Evolutionary conservation across 768 basidiomycete species (phyloP).

Genomic region (Gloeopeniophorella convolvens): DNA sequence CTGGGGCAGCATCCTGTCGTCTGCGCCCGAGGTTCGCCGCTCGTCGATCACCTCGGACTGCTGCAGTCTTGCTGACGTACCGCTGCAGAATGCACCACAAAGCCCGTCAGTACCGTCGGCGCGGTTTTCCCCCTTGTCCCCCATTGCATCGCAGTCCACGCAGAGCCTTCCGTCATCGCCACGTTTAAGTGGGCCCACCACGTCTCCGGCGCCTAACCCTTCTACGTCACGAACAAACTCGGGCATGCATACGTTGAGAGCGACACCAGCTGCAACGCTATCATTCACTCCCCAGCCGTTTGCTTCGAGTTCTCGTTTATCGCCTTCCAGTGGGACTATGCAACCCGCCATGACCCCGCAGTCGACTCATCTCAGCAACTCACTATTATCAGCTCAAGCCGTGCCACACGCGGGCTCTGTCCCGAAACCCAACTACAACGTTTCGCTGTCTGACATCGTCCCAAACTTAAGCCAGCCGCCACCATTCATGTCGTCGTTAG

Average conservation of each 20-base stretch:
- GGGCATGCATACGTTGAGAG: not conserved
- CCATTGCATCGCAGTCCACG: slow-evolving; percentile 19
- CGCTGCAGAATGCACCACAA: slow-evolving; percentile 11
- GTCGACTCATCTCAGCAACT: slow-evolving; percentile 15
- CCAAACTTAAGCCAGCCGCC: not conserved
- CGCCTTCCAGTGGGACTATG: slow-evolving; percentile 3
- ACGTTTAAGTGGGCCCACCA: slow-evolving; percentile 30
- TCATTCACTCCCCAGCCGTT: slow-evolving; percentile 22
- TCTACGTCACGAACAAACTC: slow-evolving; percentile 32
- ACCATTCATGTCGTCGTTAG: slow-evolving; percentile 14
- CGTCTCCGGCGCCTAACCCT: slow-evolving; percentile 30
- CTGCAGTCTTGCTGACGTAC: no score
- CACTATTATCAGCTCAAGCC: slow-evolving; percentile 7
- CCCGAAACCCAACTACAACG: slow-evolving; percentile 53
- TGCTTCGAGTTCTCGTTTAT: slow-evolving; percentile 7
- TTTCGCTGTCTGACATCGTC: slow-evolving; percentile 32
- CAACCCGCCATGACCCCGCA: slow-evolving; percentile 24
- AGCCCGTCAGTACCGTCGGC: slow-evolving; percentile 28
- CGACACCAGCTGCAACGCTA: not conserved
- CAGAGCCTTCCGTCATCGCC: slow-evolving; percentile 23
- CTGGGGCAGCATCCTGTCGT: slow-evolving; percentile 72
- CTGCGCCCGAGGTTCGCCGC: slow-evolving; percentile 31
- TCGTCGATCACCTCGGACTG: not conserved
- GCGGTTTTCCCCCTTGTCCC: slow-evolving; percentile 9
- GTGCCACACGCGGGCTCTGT: slow-evolving; percentile 19